A percentile compares a stretch with the other conserved stretches of the same genome.
Evolutionary conservation across 805 yeast genomes (phyloP).

Genomic region (Allodekkera sacchari): DNA sequence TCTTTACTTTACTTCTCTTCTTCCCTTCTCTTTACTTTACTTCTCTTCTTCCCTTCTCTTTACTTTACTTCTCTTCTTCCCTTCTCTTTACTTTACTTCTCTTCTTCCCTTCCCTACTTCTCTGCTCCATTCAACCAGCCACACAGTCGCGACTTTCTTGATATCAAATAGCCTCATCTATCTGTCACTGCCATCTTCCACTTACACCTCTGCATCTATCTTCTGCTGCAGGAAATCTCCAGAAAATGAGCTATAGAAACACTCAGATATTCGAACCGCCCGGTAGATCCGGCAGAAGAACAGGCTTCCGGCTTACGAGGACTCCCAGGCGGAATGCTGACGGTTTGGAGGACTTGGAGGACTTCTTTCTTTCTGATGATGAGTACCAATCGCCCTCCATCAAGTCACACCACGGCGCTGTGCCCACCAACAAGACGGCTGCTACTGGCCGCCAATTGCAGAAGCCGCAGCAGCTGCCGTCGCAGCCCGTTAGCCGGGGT

Average conservation of each 20-base stretch:
- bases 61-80: no score
- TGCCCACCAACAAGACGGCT: no score
- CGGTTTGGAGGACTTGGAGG: slow-evolving; percentile 63
- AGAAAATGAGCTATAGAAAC: slow-evolving; percentile 17
- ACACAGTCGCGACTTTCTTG: no score
- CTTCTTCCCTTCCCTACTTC: no score
- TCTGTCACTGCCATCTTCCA: no score
- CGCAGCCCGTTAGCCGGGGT: slow-evolving; percentile 4
- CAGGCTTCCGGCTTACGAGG: slow-evolving; percentile 37
- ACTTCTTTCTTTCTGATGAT: slow-evolving; percentile 48
- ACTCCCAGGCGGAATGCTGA: slow-evolving; percentile 44
- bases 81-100: no score
- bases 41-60: no score
- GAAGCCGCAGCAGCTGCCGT: slow-evolving; percentile 1
- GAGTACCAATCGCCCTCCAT: slow-evolving; percentile 26
- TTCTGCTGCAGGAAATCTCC: slow-evolving; percentile 2
- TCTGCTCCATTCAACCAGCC: no score
- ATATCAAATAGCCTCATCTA: no score
- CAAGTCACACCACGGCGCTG: background rate
- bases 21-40: no score
- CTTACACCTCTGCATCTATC: no score
- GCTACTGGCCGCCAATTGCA: slow-evolving; percentile 1
- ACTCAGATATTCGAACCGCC: slow-evolving; percentile 33
- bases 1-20: no score
- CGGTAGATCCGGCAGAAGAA: slow-evolving; percentile 59